Evolutionary conservation across 2,329 filamentous ascomycete species (phyloP), one percentile per base, ranked within the genome.

Genomic region (Diplodia scrobiculata): DNA sequence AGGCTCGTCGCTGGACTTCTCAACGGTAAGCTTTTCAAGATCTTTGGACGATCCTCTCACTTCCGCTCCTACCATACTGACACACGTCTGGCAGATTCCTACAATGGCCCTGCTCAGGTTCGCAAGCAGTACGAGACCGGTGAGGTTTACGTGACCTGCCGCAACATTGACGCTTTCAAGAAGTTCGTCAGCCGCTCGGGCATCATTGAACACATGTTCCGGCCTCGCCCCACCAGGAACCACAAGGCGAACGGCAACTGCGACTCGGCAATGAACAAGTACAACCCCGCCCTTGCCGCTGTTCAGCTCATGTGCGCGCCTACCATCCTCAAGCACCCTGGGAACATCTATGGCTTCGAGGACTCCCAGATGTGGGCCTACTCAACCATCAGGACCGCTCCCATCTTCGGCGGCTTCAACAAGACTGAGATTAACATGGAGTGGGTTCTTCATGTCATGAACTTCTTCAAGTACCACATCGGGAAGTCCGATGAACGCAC

Each of bases 391-490:
- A 34, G 9, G 45, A 32, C 29, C 2, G 58, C 41, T 13, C 58
- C 58, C 11, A 62, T 62, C n/a, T 62, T 62, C 45, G 27, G 58
- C 5, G 58, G 58, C 11, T 62, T 41, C 36, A 72, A 74, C 27
- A 74, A 76, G 36, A 65, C 72, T 3, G 68, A 76, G 1, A 69
- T 85, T 60, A 81, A 84, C 68, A 73, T 82, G 63, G 71, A 77
- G 1, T 84, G 79, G 79, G 62, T 81, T 2, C 71, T 84, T 5
- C 79, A 84, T 68, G 74, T 79, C 47, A 71, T 82, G 51, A 84
- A 84, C 68, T 85, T 85, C 76, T 86, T 84, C 75, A 80, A 80
- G 53, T 79, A 80, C 58, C 82, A 86, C 68, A 78, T 85, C 71
- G 78, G 77, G 48, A 70, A 70, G 7, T 54, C 73, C 9, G 74